Conservation (phyloP, 768 basidiomycete species). For the Macrolepiota albuminosa region DNA sequence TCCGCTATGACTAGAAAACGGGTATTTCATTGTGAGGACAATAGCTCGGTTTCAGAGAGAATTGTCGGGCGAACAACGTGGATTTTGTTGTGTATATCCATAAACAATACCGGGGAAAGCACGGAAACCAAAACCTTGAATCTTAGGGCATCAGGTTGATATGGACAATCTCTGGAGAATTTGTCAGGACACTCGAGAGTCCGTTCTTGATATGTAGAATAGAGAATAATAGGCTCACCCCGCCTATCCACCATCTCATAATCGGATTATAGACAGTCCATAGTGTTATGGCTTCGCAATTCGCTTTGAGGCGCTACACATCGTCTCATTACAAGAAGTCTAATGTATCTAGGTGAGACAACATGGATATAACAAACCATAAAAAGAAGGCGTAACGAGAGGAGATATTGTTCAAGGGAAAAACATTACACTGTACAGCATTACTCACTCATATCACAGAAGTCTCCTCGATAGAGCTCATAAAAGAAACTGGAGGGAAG, state of each 20-base stretch:
- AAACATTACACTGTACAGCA: slow-evolving; percentile 2
- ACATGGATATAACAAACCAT: neutral
- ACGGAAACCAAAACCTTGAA: too few species aligned
- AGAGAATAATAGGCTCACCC: too few species aligned
- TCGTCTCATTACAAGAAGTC: neutral
- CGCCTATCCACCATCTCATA: too few species aligned
- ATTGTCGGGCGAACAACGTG: neutral
- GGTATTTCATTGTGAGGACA: neutral
- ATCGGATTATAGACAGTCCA: neutral
- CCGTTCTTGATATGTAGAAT: too few species aligned
- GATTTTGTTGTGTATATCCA: neutral
- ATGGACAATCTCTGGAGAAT: neutral
- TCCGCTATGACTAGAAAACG: neutral
- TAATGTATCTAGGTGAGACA: neutral
- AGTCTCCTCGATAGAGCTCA: slow-evolving; percentile 1
- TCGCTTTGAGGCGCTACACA: neutral
- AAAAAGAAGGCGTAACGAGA: neutral
- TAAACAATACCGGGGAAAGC: too few species aligned
- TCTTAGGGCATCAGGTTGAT: neutral
- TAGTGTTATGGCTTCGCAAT: neutral
- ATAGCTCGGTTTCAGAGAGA: neutral
- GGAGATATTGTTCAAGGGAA: neutral
- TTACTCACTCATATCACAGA: neutral
- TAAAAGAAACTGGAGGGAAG: slow-evolving; percentile 25
- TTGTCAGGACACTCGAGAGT: neutral